A percentile compares a stretch with the other conserved stretches of the same genome.
These are phyloP conservation scores for Beauveria caledonica DNA, from an alignment of 2,329 filamentous ascomycete species.

Conservation along the genomic window DNA sequence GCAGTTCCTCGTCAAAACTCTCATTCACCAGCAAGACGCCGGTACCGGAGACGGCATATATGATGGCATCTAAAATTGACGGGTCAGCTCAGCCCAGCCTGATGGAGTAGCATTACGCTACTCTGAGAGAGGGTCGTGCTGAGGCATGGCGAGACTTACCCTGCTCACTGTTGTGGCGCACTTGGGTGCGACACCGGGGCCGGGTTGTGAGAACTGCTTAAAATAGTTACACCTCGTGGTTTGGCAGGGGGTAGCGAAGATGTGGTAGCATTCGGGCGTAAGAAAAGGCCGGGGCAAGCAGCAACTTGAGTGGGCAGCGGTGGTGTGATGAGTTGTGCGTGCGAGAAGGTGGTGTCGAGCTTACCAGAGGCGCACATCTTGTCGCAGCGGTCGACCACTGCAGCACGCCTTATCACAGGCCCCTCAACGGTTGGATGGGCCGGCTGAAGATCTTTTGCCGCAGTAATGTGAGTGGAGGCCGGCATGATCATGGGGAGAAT, in stretches of 20 bases:
- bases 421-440: constrained; percentile 24
- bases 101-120: background rate
- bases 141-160: constrained; percentile 31
- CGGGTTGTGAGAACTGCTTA: constrained; percentile 52
- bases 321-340: background rate
- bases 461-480: constrained; percentile 47
- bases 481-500: constrained; percentile 53
- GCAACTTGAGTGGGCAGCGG: background rate
- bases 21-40: constrained; percentile 53
- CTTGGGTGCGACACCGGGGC: constrained; percentile 50
- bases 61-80: constrained; percentile 49
- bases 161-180: constrained; percentile 65
- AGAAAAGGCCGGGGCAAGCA: constrained; percentile 1
- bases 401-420: constrained; percentile 33
- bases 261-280: constrained; percentile 9
- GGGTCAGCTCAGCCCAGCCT: constrained; percentile 8
- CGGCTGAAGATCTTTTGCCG: constrained; percentile 38
- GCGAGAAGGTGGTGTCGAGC: constrained; percentile 18
- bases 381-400: constrained; percentile 56
- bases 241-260: background rate
- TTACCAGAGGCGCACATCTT: constrained; percentile 59
- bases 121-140: background rate
- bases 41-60: constrained; percentile 55
- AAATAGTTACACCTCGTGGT: constrained; percentile 18
- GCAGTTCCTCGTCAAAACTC: constrained; percentile 40